Conservation (phyloP, 148 eudicot genomes). For the Rhododendron ferrugineum region DNA sequence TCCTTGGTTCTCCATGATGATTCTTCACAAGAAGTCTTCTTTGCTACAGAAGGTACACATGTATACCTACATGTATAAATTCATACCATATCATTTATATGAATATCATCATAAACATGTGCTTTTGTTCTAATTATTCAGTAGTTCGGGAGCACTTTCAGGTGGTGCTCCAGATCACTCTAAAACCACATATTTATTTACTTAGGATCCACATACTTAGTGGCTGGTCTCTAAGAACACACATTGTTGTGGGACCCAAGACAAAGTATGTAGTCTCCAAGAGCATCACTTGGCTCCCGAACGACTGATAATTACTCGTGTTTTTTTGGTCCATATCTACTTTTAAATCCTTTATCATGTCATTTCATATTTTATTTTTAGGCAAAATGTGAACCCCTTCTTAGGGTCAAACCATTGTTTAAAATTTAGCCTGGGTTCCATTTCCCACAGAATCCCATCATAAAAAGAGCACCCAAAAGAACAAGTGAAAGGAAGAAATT, state of each 20-base stretch:
- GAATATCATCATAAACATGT: background rate
- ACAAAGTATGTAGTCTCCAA: background rate
- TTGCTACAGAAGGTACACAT: slow-evolving; percentile 27
- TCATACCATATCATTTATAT: background rate
- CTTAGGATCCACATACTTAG: background rate
- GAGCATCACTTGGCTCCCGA: too few relatives aligned
- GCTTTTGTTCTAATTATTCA: too few relatives aligned
- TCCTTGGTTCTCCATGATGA: slow-evolving; percentile 46
- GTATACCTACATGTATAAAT: too few relatives aligned
- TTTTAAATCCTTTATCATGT: too few relatives aligned
- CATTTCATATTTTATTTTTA: too few relatives aligned
- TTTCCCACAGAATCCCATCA: background rate
- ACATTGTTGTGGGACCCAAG: background rate
- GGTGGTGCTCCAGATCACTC: background rate
- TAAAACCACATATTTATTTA: too few relatives aligned
- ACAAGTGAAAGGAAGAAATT: background rate
- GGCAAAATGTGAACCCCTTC: too few relatives aligned
- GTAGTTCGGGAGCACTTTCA: background rate
- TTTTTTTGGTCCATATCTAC: too few relatives aligned
- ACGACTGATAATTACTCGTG: too few relatives aligned
- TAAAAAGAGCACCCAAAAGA: background rate
- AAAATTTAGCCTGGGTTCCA: background rate
- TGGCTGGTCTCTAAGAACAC: too few relatives aligned
- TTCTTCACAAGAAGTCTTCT: slow-evolving; percentile 33
- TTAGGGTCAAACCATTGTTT: background rate